Base-by-base conservation (phyloP, 306 rosid species). In the Fragaria nilgerrensis region DNA sequence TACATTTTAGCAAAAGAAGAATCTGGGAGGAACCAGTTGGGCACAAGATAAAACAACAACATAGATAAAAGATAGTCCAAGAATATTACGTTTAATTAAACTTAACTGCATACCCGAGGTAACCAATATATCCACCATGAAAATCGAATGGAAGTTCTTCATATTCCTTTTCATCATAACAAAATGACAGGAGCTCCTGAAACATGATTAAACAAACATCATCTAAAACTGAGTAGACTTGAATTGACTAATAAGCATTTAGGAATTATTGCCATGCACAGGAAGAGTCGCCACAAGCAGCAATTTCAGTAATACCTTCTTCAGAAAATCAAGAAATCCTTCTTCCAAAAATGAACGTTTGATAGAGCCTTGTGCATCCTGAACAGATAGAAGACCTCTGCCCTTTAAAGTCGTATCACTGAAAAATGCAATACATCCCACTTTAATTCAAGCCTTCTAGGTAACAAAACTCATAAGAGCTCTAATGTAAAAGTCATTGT, bases 91-190 rank as follows among this genome's bases (percentile, higher is more conserved):
- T 68, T 50, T 43, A 63, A 78, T 81, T 19, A 81, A 72, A 69
- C 78, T 41, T 52, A 48, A 76, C 74, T 79, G 84, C 98, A 71
- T 89, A 96, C 99, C 99, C 99, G 1, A 96, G 80, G 84, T 92
- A 96, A 86, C 99, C 99, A 80, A 96, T 82, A 86, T 86, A 96
- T 87, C 99, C 99, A 59, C 99, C 94, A 68, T n/a, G n/a, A n/a
- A n/a, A n/a, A n/a, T n/a, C n/a, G n/a, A n/a, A n/a, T n/a, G n/a
- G n/a, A n/a, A n/a, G n/a, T n/a, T n/a, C n/a, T n/a, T 90, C 91
- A 68, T 81, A 91, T 78, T 96, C 98, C 68, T 82, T 72, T 82
- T 90, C 86, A 55, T 87, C 89, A 44, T 89, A 89, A 70, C 48
- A 80, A 77, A 91, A 86, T 59, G 91, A 88, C 76, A 73, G 85